phyloP scores from a whole-genome alignment of 2,329 filamentous ascomycete species.

The Microcera coccophila region DNA sequence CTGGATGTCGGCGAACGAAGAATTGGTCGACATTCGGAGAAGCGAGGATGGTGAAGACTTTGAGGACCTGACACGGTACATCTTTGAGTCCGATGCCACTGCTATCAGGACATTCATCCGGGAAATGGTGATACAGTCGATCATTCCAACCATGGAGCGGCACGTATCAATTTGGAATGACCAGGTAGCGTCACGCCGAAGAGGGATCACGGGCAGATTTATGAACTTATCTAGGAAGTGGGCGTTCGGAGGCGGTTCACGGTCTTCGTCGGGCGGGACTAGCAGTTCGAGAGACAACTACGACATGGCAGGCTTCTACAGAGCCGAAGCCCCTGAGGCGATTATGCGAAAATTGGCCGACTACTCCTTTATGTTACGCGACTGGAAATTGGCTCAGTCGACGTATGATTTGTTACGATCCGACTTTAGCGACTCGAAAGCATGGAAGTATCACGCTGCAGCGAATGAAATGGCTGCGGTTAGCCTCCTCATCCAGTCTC shows the following conservation, averaged over 20 bases:
- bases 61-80: slow-evolving; percentile 68
- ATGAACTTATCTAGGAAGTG: slow-evolving; percentile 91
- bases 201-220: slow-evolving; percentile 87
- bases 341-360: slow-evolving; percentile 91
- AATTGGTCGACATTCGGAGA: slow-evolving; percentile 68
- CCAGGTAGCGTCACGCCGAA: slow-evolving; percentile 84
- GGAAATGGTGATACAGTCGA: slow-evolving; percentile 91
- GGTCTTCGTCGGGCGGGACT: slow-evolving; percentile 54
- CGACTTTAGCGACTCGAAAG: slow-evolving; percentile 93
- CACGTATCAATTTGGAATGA: slow-evolving; percentile 93
- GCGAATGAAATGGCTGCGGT: slow-evolving; percentile 93
- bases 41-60: slow-evolving; percentile 66
- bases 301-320: slow-evolving; percentile 76
- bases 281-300: slow-evolving; percentile 64
- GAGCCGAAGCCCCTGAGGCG: slow-evolving; percentile 78
- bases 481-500: slow-evolving; percentile 73
- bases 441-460: slow-evolving; percentile 91
- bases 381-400: slow-evolving; percentile 88
- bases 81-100: slow-evolving; percentile 88
- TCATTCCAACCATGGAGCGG: slow-evolving; percentile 94
- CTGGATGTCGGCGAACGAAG: slow-evolving; percentile 86
- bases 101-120: slow-evolving; percentile 85
- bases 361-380: slow-evolving; percentile 93
- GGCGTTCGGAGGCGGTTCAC: slow-evolving; percentile 69
- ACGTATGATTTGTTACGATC: slow-evolving; percentile 86